phyloP scores from a whole-genome alignment of 1,139 yeast species.

The Yamadazyma taylorii region DNA sequence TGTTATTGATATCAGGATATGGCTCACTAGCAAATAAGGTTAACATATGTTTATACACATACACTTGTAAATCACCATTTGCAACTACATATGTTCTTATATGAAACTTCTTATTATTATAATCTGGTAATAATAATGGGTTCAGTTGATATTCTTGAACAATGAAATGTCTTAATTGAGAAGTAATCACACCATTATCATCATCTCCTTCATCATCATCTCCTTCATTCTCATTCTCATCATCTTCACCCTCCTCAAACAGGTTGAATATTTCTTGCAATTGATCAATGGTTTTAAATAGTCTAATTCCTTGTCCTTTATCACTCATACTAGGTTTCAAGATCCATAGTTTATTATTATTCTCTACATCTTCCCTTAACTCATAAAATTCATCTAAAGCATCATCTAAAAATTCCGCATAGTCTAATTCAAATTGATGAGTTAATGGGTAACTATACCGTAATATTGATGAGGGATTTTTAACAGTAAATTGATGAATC shows the following conservation, averaged over 20 bases:
- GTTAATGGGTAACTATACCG: slow-evolving; percentile 67
- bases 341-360: slow-evolving; percentile 73
- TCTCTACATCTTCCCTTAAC: slow-evolving; percentile 71
- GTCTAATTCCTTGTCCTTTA: slow-evolving; percentile 90
- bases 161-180: slow-evolving; percentile 87
- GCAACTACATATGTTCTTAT: slow-evolving; percentile 84
- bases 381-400: slow-evolving; percentile 91
- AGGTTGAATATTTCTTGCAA: slow-evolving; percentile 80
- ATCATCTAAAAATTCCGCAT: slow-evolving; percentile 94
- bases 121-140: slow-evolving; percentile 65
- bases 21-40: slow-evolving; percentile 70
- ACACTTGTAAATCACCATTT: slow-evolving; percentile 71
- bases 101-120: slow-evolving; percentile 79
- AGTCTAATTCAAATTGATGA: slow-evolving; percentile 84
- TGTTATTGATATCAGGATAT: slow-evolving; percentile 34
- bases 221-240: slow-evolving; percentile 54
- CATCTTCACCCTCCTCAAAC: slow-evolving; percentile 68
- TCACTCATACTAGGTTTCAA: slow-evolving; percentile 97
- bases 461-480: slow-evolving; percentile 69
- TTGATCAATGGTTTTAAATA: slow-evolving; percentile 76
- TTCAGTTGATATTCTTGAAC: slow-evolving; percentile 74
- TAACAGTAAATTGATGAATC: slow-evolving; percentile 67
- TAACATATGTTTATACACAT: slow-evolving; percentile 74
- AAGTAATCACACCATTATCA: slow-evolving; percentile 66
- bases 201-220: slow-evolving; percentile 31